These are phyloP conservation scores for Phytophthora rubi DNA, from an alignment of 352 stramenopile species.

Conservation along the genomic window DNA sequence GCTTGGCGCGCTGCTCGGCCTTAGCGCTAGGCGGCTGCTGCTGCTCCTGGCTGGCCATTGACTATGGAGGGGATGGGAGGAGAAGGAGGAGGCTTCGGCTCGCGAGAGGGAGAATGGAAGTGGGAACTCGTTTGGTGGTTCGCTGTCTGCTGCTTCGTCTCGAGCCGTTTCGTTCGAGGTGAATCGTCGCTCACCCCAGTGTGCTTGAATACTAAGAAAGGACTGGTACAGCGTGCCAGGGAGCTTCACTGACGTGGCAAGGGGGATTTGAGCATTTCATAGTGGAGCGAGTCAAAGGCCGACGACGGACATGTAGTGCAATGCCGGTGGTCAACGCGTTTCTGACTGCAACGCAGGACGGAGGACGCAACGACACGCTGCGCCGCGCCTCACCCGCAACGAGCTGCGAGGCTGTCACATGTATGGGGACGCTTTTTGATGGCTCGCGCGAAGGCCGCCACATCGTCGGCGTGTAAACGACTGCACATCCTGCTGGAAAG, in stretches of 20 bases:
- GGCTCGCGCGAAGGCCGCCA: neutral
- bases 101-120: constrained; percentile 26
- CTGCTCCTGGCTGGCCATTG: constrained; percentile 7
- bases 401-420: constrained; percentile 14
- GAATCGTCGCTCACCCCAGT: constrained; percentile 15
- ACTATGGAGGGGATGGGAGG: neutral
- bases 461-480: constrained; percentile 14
- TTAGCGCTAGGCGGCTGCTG: constrained; percentile 2
- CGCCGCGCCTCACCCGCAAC: neutral
- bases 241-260: neutral
- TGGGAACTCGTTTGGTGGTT: constrained; percentile 23
- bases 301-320: neutral
- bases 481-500: constrained; percentile 29
- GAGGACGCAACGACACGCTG: constrained; percentile 14
- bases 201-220: constrained; percentile 36
- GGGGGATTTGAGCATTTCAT: constrained; percentile 7
- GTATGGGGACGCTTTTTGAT: constrained; percentile 9
- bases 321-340: constrained; percentile 26
- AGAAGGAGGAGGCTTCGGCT: constrained; percentile 15
- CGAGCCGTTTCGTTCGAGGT: constrained; percentile 20
- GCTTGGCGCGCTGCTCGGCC: constrained; percentile 36
- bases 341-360: constrained; percentile 1
- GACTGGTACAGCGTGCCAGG: constrained; percentile 9
- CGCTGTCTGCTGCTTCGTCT: constrained; percentile 21
- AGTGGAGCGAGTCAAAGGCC: neutral